Evolutionary conservation across 805 yeast genomes (phyloP).

Genomic region (Candida insectalens): DNA sequence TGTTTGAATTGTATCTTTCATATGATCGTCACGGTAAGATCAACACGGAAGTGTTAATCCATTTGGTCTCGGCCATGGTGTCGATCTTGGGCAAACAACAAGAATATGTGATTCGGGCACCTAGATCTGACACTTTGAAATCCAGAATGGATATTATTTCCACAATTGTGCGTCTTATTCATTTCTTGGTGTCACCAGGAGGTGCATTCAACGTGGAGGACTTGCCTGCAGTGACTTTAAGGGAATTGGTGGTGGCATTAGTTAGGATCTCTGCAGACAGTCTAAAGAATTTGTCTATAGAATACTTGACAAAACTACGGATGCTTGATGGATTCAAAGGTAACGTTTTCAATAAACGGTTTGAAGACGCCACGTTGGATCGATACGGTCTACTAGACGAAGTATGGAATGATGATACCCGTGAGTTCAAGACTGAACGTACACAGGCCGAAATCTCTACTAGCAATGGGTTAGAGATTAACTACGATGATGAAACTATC

Average conservation of each 20-base stretch:
- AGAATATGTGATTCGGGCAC: conserved; percentile 31
- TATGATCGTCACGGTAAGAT: conserved; percentile 4
- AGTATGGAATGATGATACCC: conserved; percentile 8
- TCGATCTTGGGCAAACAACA: conserved; percentile 40
- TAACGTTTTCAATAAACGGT: conserved; percentile 14
- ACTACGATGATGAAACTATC: conserved; percentile 51
- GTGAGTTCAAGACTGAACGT: conserved; percentile 22
- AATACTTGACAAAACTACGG: conserved; percentile 15
- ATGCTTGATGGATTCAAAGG: conserved; percentile 9
- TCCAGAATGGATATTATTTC: conserved; percentile 32
- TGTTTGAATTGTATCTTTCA: conserved; percentile 36
- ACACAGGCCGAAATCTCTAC: conserved; percentile 18
- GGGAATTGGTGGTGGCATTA: conserved; percentile 22
- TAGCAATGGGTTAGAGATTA: conserved; percentile 53
- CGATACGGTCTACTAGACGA: conserved; percentile 19
- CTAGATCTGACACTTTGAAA: conserved; percentile 29
- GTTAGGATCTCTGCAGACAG: conserved; percentile 23
- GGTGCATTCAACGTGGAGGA: conserved; percentile 17
- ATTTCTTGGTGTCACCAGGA: conserved; percentile 21
- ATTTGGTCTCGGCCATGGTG: conserved; percentile 30
- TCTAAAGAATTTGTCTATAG: conserved; percentile 16
- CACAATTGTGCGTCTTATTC: conserved; percentile 29
- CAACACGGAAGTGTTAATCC: conserved; percentile 17
- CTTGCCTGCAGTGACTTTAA: conserved; percentile 17
- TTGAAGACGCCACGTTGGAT: conserved; percentile 25